phyloP scores from a whole-genome alignment of 1,284 basidiomycete genomes.

The Ustilago bromivora region DNA sequence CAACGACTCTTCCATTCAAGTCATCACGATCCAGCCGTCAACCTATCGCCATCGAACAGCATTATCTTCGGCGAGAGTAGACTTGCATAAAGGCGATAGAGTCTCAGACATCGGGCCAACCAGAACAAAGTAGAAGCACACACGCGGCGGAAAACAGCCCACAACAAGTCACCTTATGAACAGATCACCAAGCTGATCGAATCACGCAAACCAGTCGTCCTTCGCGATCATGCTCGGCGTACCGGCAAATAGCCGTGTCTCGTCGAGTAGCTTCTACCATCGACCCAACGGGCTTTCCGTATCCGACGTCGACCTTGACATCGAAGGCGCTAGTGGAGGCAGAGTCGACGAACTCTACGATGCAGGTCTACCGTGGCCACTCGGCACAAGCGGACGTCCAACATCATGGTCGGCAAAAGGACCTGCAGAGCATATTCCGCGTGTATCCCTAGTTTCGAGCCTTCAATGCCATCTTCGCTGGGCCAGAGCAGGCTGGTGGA shows the following conservation, averaged over 20 bases:
- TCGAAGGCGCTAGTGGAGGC: slow-evolving; percentile 60
- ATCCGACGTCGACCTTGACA: slow-evolving; percentile 65
- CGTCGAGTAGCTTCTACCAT: slow-evolving; percentile 39
- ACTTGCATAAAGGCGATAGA: not conserved
- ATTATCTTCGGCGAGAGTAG: not conserved
- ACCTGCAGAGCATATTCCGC: slow-evolving; percentile 50
- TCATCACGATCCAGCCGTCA: not conserved
- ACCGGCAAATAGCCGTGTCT: slow-evolving; percentile 40
- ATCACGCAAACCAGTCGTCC: not conserved
- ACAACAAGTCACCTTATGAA: not conserved
- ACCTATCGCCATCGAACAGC: not conserved
- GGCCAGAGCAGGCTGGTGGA: slow-evolving; percentile 58
- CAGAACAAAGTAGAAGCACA: not conserved
- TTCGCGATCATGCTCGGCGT: slow-evolving; percentile 35
- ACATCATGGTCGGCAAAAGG: slow-evolving; percentile 64
- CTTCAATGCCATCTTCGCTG: slow-evolving; percentile 54
- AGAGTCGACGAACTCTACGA: slow-evolving; percentile 65
- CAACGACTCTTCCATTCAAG: not conserved
- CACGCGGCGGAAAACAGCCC: not conserved
- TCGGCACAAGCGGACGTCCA: slow-evolving; percentile 25
- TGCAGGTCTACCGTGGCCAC: slow-evolving; percentile 50
- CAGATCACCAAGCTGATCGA: not conserved
- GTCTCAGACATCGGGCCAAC: not conserved
- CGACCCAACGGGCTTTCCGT: slow-evolving; percentile 28
- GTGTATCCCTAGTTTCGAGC: slow-evolving; percentile 44